phyloP scores from a whole-genome alignment of 2,329 filamentous ascomycete genomes.

The Nothophoma quercina region DNA sequence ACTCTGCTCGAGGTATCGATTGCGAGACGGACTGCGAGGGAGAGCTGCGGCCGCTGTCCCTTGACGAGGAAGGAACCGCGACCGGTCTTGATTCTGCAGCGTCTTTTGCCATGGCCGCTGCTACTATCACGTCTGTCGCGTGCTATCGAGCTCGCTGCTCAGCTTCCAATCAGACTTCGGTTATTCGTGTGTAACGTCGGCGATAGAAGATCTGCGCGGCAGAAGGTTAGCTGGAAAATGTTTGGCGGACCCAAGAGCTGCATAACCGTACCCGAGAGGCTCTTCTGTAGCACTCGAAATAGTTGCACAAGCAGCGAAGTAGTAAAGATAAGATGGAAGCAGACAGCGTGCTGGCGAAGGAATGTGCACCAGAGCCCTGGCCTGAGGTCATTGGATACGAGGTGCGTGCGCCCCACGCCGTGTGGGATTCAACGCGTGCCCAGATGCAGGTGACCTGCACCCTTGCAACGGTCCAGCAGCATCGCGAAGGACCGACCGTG shows the following conservation, averaged over 20 bases:
- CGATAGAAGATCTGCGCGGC: conserved; percentile 15
- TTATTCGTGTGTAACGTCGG: conserved; percentile 34
- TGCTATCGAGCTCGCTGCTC: conserved; percentile 9
- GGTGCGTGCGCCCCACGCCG: background rate
- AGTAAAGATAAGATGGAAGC: conserved; percentile 10
- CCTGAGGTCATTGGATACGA: conserved; percentile 16
- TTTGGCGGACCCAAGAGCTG: conserved; percentile 6
- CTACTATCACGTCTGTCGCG: conserved; percentile 8
- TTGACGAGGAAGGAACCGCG: conserved; percentile 40
- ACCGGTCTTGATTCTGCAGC: conserved; percentile 32
- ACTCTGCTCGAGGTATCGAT: conserved; percentile 58
- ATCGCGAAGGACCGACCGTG: conserved; percentile 6
- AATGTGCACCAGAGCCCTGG: conserved; percentile 10
- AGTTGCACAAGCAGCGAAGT: conserved; percentile 11
- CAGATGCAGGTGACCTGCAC: conserved; percentile 11
- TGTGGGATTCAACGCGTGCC: conserved; percentile 3
- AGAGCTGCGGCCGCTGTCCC: conserved; percentile 36
- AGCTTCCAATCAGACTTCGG: conserved; percentile 19
- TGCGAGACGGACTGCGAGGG: conserved; percentile 40
- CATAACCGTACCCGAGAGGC: conserved; percentile 10
- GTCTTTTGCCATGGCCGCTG: conserved; percentile 12
- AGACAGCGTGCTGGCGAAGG: conserved; percentile 11
- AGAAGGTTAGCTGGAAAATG: conserved; percentile 5
- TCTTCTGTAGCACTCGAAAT: conserved; percentile 3
- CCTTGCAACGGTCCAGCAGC: conserved; percentile 22